A percentile compares a stretch with the other conserved stretches of the same genome.
These are phyloP conservation scores for Neofusicoccum ribis DNA, from an alignment of 2,329 filamentous ascomycete species.

Conservation along the genomic window DNA sequence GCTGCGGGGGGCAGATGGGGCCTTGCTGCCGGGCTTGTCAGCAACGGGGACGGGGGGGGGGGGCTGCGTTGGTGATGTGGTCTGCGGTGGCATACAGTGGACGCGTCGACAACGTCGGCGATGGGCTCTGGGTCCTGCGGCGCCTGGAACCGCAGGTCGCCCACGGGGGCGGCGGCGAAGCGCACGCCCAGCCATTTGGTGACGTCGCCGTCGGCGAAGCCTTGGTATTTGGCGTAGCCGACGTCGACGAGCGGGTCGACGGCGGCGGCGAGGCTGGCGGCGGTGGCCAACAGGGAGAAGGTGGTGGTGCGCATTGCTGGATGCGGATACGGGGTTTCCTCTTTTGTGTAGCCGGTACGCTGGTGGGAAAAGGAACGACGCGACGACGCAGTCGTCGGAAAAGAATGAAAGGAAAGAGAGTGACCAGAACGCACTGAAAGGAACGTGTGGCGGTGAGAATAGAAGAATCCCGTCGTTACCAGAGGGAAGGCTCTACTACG, in stretches of 20 bases:
- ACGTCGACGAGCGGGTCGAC: constrained; percentile 57
- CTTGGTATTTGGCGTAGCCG: constrained; percentile 66
- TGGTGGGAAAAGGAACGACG: background rate
- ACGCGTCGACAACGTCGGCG: background rate
- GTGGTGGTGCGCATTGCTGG: background rate
- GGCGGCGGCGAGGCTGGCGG: constrained; percentile 23
- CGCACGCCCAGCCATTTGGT: constrained; percentile 70
- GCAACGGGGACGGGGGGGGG: no score
- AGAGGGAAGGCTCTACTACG: background rate
- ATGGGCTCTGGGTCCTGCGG: constrained; percentile 44
- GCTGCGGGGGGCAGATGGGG: constrained; percentile 35
- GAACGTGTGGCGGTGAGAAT: background rate
- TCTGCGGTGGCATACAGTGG: background rate
- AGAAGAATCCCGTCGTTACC: background rate
- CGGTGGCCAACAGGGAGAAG: background rate
- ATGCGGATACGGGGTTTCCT: no score
- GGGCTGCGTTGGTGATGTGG: background rate
- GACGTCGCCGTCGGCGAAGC: constrained; percentile 58
- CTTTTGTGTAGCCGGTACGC: background rate
- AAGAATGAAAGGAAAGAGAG: background rate
- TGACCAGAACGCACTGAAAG: background rate
- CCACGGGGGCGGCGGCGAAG: constrained; percentile 56
- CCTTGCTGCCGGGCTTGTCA: constrained; percentile 20
- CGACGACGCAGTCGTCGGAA: background rate
- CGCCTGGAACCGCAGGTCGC: constrained; percentile 53